Evolutionary conservation across 768 basidiomycete genomes (phyloP).

Genomic region (Termitomyces sp.): DNA sequence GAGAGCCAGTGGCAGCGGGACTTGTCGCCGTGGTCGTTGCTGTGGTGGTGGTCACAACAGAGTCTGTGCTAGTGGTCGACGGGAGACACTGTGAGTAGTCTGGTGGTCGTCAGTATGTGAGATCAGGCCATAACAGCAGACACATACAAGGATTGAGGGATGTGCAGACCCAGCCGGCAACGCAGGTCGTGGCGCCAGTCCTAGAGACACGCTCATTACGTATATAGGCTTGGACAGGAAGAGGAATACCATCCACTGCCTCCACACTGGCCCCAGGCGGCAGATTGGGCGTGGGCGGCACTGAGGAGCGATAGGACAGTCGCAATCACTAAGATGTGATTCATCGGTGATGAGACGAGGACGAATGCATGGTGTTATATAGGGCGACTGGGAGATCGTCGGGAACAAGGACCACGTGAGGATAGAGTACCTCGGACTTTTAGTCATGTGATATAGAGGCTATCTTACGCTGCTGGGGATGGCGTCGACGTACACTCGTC

Average conservation of each 20-base stretch:
- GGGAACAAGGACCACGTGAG: slow-evolving; percentile 11
- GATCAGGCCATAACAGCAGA: not conserved
- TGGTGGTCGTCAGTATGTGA: slow-evolving; percentile 13
- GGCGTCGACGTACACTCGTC: slow-evolving; percentile 13
- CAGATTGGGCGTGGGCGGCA: slow-evolving; percentile 27
- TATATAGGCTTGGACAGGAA: too few relatives aligned
- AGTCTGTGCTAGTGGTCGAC: slow-evolving; percentile 21
- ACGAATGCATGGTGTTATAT: slow-evolving; percentile 5
- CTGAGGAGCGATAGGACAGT: slow-evolving; percentile 10
- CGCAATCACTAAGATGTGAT: slow-evolving; percentile 7
- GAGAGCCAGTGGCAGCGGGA: slow-evolving; percentile 35
- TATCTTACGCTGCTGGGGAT: slow-evolving; percentile 8
- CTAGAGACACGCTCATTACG: slow-evolving; percentile 17
- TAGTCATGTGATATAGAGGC: too few relatives aligned
- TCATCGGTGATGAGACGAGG: slow-evolving; percentile 7
- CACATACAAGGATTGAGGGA: slow-evolving; percentile 30
- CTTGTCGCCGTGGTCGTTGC: slow-evolving; percentile 26
- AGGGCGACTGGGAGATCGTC: slow-evolving; percentile 6
- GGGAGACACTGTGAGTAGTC: slow-evolving; percentile 54
- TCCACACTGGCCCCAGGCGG: slow-evolving; percentile 39
- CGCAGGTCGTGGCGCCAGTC: slow-evolving; percentile 37
- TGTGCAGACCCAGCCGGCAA: slow-evolving; percentile 37
- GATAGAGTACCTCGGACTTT: not conserved
- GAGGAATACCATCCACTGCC: slow-evolving; percentile 27
- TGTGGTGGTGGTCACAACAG: slow-evolving; percentile 22